phyloP scores from a whole-genome alignment of 2,329 filamentous ascomycete species.

The Ceratocystiopsis minuta region DNA sequence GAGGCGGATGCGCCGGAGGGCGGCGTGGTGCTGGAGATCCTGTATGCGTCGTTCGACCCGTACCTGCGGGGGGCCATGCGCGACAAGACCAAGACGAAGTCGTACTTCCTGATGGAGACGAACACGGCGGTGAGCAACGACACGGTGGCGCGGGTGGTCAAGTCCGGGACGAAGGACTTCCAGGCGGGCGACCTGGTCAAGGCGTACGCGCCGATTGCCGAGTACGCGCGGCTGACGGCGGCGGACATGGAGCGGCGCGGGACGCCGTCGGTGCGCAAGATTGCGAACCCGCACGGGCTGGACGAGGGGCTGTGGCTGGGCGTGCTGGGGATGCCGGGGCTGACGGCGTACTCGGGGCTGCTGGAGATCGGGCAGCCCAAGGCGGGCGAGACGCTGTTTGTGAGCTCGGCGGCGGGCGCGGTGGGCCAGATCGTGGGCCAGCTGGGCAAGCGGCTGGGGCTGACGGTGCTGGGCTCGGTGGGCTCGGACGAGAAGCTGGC shows the following conservation, averaged over 20 bases:
- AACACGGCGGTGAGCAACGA: constrained; percentile 33
- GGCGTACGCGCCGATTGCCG: constrained; percentile 39
- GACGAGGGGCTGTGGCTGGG: constrained; percentile 54
- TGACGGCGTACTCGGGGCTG: constrained; percentile 37
- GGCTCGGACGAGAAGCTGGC: constrained; percentile 65
- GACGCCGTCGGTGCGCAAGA: constrained; percentile 26
- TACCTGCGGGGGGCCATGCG: constrained; percentile 75
- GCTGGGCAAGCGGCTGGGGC: constrained; percentile 62
- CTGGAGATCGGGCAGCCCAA: constrained; percentile 56
- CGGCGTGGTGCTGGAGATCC: constrained; percentile 50
- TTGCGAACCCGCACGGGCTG: constrained; percentile 51
- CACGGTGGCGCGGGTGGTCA: constrained; percentile 50
- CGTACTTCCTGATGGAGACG: too few species aligned
- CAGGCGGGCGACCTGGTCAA: constrained; percentile 48
- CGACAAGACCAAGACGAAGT: constrained; percentile 11
- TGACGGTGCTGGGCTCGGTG: constrained; percentile 64
- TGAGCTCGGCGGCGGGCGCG: constrained; percentile 62
- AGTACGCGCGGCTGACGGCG: constrained; percentile 44
- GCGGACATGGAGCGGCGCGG: constrained; percentile 16
- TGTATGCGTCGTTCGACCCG: constrained; percentile 65
- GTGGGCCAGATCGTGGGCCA: constrained; percentile 74
- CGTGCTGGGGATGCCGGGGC: constrained; percentile 32
- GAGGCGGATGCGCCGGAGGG: constrained; percentile 37
- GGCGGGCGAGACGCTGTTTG: constrained; percentile 64
- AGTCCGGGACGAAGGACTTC: constrained; percentile 43